These are phyloP conservation scores for Phytophthora pisi DNA, from an alignment of 352 stramenopile species.

Conservation along the genomic window DNA sequence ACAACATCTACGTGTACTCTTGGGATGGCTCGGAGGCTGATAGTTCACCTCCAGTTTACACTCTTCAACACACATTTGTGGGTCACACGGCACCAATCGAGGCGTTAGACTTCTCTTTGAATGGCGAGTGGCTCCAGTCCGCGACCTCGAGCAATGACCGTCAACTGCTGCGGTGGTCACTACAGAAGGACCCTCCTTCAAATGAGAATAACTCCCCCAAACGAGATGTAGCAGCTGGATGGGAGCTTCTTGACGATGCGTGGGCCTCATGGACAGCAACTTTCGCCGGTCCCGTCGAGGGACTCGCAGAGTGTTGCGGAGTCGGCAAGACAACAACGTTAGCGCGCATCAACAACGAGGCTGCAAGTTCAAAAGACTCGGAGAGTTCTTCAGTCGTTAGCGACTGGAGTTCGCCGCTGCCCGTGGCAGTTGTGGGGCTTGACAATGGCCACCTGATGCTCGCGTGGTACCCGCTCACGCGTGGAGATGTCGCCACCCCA, in stretches of 20 bases:
- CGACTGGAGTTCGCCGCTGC: conserved; percentile 56
- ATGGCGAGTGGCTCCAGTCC: conserved; percentile 69
- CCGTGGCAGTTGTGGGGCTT: conserved; percentile 50
- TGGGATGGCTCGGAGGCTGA: conserved; percentile 23
- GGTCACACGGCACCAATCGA: conserved; percentile 68
- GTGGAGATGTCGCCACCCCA: conserved; percentile 28
- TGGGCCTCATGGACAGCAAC: conserved; percentile 62
- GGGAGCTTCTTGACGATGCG: conserved; percentile 40
- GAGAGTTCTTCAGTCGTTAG: conserved; percentile 2
- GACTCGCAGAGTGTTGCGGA: conserved; percentile 47
- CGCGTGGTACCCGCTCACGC: conserved; percentile 69
- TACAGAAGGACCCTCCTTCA: conserved; percentile 25
- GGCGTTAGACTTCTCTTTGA: conserved; percentile 71
- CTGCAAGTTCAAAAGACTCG: conserved; percentile 1
- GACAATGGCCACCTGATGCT: conserved; percentile 65
- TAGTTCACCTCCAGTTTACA: conserved; percentile 30
- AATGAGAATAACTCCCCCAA: conserved; percentile 1
- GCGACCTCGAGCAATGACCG: conserved; percentile 53
- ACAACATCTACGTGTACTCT: conserved; percentile 77
- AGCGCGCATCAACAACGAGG: conserved; percentile 46
- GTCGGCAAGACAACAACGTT: conserved; percentile 38
- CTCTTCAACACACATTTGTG: conserved; percentile 59
- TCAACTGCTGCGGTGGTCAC: conserved; percentile 76
- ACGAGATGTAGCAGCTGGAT: conserved; percentile 12
- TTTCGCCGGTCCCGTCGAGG: conserved; percentile 59